Conservation (phyloP, 2,329 filamentous ascomycete genomes). For the Fusarium veterinarium region DNA sequence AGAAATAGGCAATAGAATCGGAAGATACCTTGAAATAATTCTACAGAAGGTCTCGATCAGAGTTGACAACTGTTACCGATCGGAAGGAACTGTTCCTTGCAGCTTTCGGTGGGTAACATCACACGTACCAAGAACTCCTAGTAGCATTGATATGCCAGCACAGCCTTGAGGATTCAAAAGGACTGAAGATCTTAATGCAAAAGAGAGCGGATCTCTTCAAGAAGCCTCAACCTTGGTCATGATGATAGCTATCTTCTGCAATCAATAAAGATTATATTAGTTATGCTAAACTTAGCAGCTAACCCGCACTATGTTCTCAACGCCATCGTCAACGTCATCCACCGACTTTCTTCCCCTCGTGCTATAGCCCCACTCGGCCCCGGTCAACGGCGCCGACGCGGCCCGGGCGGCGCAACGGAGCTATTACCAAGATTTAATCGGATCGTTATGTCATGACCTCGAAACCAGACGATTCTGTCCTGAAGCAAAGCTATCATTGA, state of each 20-base stretch:
- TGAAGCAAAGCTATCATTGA: background rate
- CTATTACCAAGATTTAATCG: background rate
- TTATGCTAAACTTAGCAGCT: background rate
- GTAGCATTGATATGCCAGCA: background rate
- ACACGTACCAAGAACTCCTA: background rate
- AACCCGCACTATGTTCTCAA: background rate
- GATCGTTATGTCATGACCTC: slow-evolving; percentile 16
- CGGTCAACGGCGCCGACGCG: slow-evolving; percentile 24
- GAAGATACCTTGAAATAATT: background rate
- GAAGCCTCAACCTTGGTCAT: background rate
- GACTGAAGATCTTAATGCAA: background rate
- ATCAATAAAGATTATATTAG: background rate
- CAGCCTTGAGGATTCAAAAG: background rate
- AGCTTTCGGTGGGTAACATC: slow-evolving; percentile 1
- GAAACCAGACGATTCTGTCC: background rate
- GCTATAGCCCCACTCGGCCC: slow-evolving; percentile 21
- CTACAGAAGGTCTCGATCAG: background rate
- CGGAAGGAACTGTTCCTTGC: background rate
- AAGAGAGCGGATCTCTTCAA: background rate
- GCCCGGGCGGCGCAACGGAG: slow-evolving; percentile 2
- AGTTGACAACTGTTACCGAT: background rate
- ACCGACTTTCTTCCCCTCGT: background rate
- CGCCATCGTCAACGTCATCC: slow-evolving; percentile 21
- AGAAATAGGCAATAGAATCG: background rate
- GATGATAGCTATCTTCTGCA: background rate